Percentiles rank a stretch among this genome's conserved stretches.
Conservation (phyloP, 2,329 filamentous ascomycete genomes). For the Monosporascus sp. region DNA sequence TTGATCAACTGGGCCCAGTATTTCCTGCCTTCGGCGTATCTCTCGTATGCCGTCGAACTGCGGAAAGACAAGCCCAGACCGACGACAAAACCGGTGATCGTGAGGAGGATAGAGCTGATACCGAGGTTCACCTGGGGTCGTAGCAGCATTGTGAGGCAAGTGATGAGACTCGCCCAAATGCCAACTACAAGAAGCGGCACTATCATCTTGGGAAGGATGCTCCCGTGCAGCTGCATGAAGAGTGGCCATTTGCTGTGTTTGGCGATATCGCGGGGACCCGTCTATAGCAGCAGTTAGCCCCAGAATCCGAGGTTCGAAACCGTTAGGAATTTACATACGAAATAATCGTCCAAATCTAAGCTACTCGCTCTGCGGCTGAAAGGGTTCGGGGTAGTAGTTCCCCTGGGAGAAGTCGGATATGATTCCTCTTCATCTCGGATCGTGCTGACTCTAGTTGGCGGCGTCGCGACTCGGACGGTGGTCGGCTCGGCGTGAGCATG, state of each 20-base stretch:
- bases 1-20: constrained; percentile 56
- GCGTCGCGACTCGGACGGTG: not conserved
- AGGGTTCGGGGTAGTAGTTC: not conserved
- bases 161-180: constrained; percentile 62
- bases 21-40: constrained; percentile 55
- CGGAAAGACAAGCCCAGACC: constrained; percentile 73
- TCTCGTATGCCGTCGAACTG: constrained; percentile 73
- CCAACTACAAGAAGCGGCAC: constrained; percentile 60
- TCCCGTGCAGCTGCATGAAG: constrained; percentile 72
- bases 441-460: not conserved
- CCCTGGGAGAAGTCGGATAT: not conserved
- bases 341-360: not conserved
- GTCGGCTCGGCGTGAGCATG: not conserved
- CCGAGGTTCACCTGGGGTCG: constrained; percentile 33
- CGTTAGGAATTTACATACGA: not conserved
- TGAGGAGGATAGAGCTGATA: constrained; percentile 67
- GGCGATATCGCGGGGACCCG: constrained; percentile 61
- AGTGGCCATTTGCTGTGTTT: constrained; percentile 75
- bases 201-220: constrained; percentile 67
- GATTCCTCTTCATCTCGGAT: not conserved
- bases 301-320: not conserved
- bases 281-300: constrained; percentile 18
- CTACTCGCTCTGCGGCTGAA: not conserved
- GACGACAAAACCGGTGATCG: constrained; percentile 80
- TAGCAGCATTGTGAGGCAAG: constrained; percentile 44